A percentile compares a stretch with the other conserved stretches of the same genome.
phyloP scores from a whole-genome alignment of 2,329 filamentous ascomycete genomes.

The Epichloe baconii region DNA sequence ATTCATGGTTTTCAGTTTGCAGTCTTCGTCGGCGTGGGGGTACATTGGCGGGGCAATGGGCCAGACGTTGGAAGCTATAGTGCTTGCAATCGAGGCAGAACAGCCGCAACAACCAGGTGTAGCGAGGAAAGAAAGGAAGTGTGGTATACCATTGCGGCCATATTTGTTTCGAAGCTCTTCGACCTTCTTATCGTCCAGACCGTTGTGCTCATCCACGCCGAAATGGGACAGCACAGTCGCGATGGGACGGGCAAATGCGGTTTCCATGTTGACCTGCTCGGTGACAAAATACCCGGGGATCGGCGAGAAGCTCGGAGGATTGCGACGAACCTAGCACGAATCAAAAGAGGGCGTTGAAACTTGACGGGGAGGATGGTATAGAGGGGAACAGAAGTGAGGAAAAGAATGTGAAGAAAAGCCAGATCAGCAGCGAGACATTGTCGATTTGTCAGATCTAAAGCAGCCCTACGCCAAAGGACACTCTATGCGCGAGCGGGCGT shows the following conservation, averaged over 20 bases:
- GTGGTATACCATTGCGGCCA: conserved; percentile 50
- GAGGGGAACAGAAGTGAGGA: not conserved
- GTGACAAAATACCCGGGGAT: conserved; percentile 5
- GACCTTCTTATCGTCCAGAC: conserved; percentile 48
- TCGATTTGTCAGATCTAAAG: conserved; percentile 15
- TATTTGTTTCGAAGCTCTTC: conserved; percentile 40
- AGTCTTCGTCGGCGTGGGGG: conserved; percentile 4
- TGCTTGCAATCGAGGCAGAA: not conserved
- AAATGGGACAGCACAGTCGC: conserved; percentile 47
- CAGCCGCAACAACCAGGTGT: conserved; percentile 2
- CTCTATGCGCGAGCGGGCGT: not conserved
- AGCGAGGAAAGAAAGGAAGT: not conserved
- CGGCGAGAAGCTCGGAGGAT: not conserved
- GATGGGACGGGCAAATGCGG: conserved; percentile 45
- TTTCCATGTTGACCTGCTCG: conserved; percentile 37
- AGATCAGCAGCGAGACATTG: conserved; percentile 13
- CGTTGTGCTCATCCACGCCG: conserved; percentile 38
- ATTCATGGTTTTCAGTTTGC: conserved; percentile 2
- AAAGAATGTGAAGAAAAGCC: not conserved
- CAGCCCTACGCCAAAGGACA: conserved; percentile 9
- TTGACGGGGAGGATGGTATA: not conserved
- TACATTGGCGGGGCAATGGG: not conserved
- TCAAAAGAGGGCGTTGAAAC: not conserved
- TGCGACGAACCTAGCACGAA: conserved; percentile 5
- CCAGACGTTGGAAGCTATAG: not conserved